Percentiles rank a stretch among this genome's conserved stretches.
phyloP scores from a whole-genome alignment of 106 monocot species.

The Dendrobium huoshanense region DNA sequence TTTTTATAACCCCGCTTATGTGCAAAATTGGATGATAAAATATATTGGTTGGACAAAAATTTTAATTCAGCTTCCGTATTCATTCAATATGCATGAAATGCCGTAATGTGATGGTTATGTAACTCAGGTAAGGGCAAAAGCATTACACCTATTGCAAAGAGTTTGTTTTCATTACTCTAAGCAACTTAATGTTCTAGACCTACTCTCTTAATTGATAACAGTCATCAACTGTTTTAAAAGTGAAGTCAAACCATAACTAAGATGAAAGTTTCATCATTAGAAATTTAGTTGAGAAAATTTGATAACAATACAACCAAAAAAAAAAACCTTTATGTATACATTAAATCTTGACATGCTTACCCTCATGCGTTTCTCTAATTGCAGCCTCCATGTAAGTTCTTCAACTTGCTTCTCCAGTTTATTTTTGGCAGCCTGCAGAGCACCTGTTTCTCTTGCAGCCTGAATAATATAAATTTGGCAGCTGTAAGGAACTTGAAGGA shows the following conservation, averaged over 20 bases:
- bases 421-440: conserved; percentile 63
- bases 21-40: too few species aligned
- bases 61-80: not conserved
- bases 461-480: conserved; percentile 9
- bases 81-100: not conserved
- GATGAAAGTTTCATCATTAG: not conserved
- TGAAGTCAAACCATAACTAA: not conserved
- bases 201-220: not conserved
- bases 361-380: conserved; percentile 62
- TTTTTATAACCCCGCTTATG: not conserved
- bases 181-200: not conserved
- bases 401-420: conserved; percentile 69
- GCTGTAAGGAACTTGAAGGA: not conserved
- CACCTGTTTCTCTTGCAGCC: conserved; percentile 77
- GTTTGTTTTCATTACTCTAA: not conserved
- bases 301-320: not conserved
- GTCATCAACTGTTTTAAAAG: not conserved
- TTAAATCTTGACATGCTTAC: conserved; percentile 17
- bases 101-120: not conserved
- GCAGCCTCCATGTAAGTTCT: conserved; percentile 60
- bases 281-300: not conserved
- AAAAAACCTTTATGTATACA: not conserved
- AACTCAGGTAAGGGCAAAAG: not conserved
- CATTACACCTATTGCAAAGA: not conserved
- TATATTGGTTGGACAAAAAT: not conserved